Base-by-base conservation (phyloP, 106 monocot genomes). In the Dactylorhiza incarnata region DNA sequence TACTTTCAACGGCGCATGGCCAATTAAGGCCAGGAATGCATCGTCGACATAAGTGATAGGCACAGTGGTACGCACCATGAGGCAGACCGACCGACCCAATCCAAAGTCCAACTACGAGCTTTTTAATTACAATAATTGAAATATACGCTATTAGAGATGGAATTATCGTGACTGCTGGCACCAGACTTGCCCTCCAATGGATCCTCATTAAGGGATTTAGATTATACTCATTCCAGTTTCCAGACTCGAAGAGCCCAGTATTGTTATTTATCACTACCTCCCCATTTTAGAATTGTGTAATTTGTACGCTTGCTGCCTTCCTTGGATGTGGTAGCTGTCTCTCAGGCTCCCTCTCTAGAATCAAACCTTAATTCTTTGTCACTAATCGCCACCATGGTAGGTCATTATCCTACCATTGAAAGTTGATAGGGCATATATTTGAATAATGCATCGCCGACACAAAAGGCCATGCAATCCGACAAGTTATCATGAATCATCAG, bases 121-220 rank as follows among this genome's bases (percentile, higher is more conserved):
- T 62, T 76, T 76, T 76, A 76, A 76, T 56, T 43, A 7, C 76
- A 76, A 63, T 0, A 76, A 76, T 56, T 76, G 5, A 24, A 54
- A 76, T 76, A 78, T 69, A 69, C 45, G 77, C 68, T 78, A 78
- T 69, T 78, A 48, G 67, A 78, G 68, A 48, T 78, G 20, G 65
- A 78, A 78, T 78, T 51, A 78, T 45, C 48, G 48, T 10, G 77
- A 22, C 68, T 78, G 77, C 49, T 78, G 48, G 77, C 68, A 78
- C 77, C 49, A 69, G 65, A 78, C 77, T 78, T 78, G 48, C 45
- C 29, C 29, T 29, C 29, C 29, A 29, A 29, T 29, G 29, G 29
- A 29, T 29, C 29, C 29, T 29, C 29, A 2, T 29, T 29, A 29
- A 29, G 29, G 29, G 29, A 29, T 29, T 29, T 29, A 29, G 29